Percentiles rank a stretch among this genome's conserved stretches.
Conservation (phyloP, 345 rosid genomes). For the Salix brachista region DNA sequence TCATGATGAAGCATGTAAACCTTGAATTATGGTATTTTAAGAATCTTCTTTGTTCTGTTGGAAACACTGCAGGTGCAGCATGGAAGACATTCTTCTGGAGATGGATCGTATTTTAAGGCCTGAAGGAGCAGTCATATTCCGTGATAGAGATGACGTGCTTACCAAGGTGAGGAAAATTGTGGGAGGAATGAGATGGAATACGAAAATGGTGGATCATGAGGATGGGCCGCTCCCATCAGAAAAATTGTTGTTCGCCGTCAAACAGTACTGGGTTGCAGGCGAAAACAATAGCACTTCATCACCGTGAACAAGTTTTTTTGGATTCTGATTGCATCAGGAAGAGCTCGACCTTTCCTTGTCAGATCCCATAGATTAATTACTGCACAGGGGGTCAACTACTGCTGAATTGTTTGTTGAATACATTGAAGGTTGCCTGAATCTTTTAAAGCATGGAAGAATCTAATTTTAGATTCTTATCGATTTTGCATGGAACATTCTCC, state of each 20-base stretch:
- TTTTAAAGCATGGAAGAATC: no score
- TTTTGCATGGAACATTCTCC: no score
- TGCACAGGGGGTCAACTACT: neutral
- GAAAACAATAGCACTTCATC: conserved; percentile 23
- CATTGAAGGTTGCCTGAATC: no score
- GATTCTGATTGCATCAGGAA: neutral
- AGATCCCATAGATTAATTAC: neutral
- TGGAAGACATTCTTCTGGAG: conserved; percentile 34
- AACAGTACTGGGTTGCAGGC: conserved; percentile 31
- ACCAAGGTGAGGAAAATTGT: conserved; percentile 21
- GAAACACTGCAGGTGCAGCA: conserved; percentile 13
- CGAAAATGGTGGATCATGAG: conserved; percentile 32
- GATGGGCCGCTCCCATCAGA: conserved; percentile 29
- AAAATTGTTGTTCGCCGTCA: conserved; percentile 30
- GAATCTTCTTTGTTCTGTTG: neutral
- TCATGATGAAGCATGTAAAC: neutral
- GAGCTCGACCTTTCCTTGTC: neutral
- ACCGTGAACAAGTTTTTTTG: neutral
- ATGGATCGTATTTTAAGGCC: conserved; percentile 33
- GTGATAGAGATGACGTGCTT: conserved; percentile 23
- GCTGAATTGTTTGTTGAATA: neutral
- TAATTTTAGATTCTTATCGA: no score
- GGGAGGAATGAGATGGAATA: conserved; percentile 31
- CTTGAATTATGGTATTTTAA: neutral
- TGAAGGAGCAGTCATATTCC: conserved; percentile 32